Evolutionary conservation across 495 filamentous ascomycete species (phyloP), one percentile per base, ranked within the genome.

Genomic region (Hypoxylon trugodes): DNA sequence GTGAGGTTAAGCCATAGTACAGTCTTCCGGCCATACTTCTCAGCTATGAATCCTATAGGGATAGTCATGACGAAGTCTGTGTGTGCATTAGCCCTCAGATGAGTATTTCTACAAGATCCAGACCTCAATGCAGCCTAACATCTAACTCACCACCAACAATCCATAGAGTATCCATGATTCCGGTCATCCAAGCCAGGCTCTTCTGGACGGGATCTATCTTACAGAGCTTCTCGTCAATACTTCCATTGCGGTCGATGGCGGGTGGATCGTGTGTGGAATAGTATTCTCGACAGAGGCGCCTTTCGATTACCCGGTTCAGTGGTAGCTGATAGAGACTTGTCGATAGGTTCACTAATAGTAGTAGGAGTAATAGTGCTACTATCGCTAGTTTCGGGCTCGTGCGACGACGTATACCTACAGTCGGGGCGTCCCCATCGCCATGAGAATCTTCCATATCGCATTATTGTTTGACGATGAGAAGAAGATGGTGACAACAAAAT

Each of bases 31-130:
- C 78, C 78, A 21, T 76, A 76, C 9, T 67, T 70, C 30, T 77
- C 76, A 3, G 75, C 73, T 2, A 79, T 54, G 28, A 73, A 74
- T 15, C 75, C 72, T 9, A 81, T 66, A 2, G 78, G 78, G 25
- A 81, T 77, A 4, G 78, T 79, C 76, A 79, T 77, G 37, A 78
- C 9, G 16, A 79, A 76, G 47, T 81, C 77, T 79, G 32, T 8
- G n/a, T 24, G 7, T 0, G 24, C 16, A 38, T 72, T 21, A 72
- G 67, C 47, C 1, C 33, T 7, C n/a, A n/a, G n/a, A 12, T 35
- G 15, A 38, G 4, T 15, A 8, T 16, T 4, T 8, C 19, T 22
- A 8, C 6, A 9, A 48, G 6, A 2, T 21, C 9, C 24, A 3
- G 7, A 36, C 22, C 26, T 40, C 33, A 6, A 4, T 10, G 10